Evolutionary conservation across 192 early-diverging fungal genomes (phyloP).

Genomic region (Mortierella hygrophila): DNA sequence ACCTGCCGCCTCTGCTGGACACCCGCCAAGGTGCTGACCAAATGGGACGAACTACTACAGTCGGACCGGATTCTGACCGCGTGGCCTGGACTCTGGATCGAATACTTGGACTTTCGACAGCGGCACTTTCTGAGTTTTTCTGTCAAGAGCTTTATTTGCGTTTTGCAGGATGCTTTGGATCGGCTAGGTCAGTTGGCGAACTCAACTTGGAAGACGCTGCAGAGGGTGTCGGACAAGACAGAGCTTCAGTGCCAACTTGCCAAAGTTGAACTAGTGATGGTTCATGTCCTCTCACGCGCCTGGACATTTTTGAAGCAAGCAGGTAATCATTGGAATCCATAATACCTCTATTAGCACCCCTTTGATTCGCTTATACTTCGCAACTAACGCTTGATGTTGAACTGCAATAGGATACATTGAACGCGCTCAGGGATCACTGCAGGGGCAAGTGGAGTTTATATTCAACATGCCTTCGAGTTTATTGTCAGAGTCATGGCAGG

Average conservation of each 20-base stretch:
- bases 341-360: neutral
- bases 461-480: slow-evolving; percentile 56
- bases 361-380: neutral
- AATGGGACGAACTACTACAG: slow-evolving; percentile 67
- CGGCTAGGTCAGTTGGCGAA: slow-evolving; percentile 39
- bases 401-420: slow-evolving; percentile 62
- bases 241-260: slow-evolving; percentile 30
- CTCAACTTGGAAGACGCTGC: slow-evolving; percentile 9
- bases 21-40: slow-evolving; percentile 57
- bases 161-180: slow-evolving; percentile 61
- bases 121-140: slow-evolving; percentile 66
- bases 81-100: slow-evolving; percentile 65
- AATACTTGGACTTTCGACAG: slow-evolving; percentile 69
- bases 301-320: slow-evolving; percentile 68
- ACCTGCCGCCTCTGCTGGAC: slow-evolving; percentile 63
- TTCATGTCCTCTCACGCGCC: slow-evolving; percentile 61
- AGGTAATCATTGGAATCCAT: slow-evolving; percentile 44
- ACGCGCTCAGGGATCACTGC: slow-evolving; percentile 60
- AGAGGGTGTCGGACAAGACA: neutral
- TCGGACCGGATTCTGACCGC: slow-evolving; percentile 25
- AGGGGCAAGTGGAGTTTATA: slow-evolving; percentile 65
- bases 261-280: slow-evolving; percentile 62
- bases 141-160: slow-evolving; percentile 58
- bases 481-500: slow-evolving; percentile 40
- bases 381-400: neutral